Percentiles rank a stretch among this genome's conserved stretches.
phyloP scores from a whole-genome alignment of 768 basidiomycete species.

The Boletus barrowsii region DNA sequence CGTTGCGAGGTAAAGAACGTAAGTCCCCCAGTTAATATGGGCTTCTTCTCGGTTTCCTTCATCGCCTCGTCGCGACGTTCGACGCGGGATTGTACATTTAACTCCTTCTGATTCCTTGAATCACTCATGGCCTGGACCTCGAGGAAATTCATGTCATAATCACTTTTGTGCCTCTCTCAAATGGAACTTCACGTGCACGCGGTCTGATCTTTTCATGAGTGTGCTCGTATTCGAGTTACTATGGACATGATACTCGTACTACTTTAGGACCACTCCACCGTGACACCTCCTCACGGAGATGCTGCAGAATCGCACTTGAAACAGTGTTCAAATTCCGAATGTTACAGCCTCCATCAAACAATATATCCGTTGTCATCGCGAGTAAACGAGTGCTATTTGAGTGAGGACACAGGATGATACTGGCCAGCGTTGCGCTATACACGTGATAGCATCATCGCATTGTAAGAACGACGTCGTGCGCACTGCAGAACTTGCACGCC shows the following conservation, averaged over 20 bases:
- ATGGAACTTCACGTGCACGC: not conserved
- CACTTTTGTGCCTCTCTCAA: not conserved
- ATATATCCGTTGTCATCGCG: not conserved
- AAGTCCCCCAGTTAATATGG: constrained; percentile 13
- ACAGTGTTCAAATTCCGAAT: constrained; percentile 1
- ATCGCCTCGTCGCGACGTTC: constrained; percentile 3
- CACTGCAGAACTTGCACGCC: no score
- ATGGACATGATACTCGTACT: not conserved
- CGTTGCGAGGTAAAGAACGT: constrained; percentile 23
- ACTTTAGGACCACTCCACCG: not conserved
- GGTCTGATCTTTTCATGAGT: not conserved
- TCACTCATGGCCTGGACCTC: not conserved
- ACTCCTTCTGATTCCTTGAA: not conserved
- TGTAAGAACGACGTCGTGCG: no score
- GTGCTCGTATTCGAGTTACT: not conserved
- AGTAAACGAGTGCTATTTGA: not conserved
- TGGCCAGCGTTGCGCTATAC: no score
- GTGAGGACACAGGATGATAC: no score
- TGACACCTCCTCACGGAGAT: not conserved
- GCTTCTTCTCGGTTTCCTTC: constrained; percentile 14
- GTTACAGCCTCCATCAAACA: not conserved
- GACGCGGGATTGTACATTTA: not conserved
- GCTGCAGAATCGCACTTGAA: constrained; percentile 2
- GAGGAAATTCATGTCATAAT: not conserved
- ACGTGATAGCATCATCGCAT: not conserved